These are phyloP conservation scores for Grammothele lineata DNA, from an alignment of 768 basidiomycete genomes.

Conservation along the genomic window DNA sequence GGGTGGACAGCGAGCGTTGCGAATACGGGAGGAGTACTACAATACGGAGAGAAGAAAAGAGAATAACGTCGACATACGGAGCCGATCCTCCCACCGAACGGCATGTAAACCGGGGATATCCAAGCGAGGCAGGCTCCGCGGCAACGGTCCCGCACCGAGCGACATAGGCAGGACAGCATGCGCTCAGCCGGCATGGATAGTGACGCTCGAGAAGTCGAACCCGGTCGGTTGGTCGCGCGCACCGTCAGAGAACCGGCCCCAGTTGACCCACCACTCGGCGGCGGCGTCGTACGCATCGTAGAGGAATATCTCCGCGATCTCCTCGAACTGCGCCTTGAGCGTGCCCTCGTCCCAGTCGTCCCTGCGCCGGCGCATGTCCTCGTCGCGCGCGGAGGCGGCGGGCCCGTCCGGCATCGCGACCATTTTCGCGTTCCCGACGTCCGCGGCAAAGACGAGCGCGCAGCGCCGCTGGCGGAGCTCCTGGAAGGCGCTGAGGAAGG, in stretches of 20 bases:
- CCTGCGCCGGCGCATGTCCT: slow-evolving; percentile 29
- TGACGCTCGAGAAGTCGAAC: slow-evolving; percentile 13
- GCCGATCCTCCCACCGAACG: too few species aligned
- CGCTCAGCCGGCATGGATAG: neutral
- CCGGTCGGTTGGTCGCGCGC: slow-evolving; percentile 19
- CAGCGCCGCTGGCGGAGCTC: slow-evolving; percentile 54
- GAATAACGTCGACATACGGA: too few species aligned
- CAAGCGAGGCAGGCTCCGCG: too few species aligned
- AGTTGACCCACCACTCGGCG: slow-evolving; percentile 63
- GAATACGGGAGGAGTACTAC: too few species aligned
- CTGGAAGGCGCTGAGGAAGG: slow-evolving; percentile 51
- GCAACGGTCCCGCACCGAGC: too few species aligned
- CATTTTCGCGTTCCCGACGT: slow-evolving; percentile 42
- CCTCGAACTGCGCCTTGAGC: slow-evolving; percentile 48
- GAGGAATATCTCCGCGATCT: slow-evolving; percentile 43
- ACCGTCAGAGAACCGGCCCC: slow-evolving; percentile 43
- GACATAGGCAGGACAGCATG: neutral
- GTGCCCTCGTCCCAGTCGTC: slow-evolving; percentile 44
- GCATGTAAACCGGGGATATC: too few species aligned
- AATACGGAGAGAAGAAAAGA: too few species aligned
- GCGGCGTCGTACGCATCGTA: slow-evolving; percentile 54
- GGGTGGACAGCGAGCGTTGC: too few species aligned
- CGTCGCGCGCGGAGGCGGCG: slow-evolving; percentile 42
- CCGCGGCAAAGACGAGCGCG: slow-evolving; percentile 40
- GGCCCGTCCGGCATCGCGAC: slow-evolving; percentile 41